Percentiles rank a stretch among this genome's conserved stretches.
phyloP scores from a whole-genome alignment of 306 rosid genomes.

The Prunus padus region DNA sequence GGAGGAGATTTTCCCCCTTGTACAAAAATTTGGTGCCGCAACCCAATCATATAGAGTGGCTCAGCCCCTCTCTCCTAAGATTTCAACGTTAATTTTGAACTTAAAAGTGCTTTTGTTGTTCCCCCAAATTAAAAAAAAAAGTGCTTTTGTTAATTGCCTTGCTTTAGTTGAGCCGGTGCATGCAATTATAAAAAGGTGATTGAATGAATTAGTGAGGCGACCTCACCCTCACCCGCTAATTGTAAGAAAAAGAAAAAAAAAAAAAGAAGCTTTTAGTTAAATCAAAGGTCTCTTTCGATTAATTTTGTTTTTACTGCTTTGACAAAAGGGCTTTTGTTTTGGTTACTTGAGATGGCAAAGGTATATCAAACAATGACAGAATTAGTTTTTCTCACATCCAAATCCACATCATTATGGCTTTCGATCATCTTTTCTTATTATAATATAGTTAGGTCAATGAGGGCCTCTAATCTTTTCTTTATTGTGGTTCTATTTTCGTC shows the following conservation, averaged over 20 bases:
- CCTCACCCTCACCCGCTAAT: background rate
- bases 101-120: slow-evolving; percentile 29
- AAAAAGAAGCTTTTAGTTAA: no score
- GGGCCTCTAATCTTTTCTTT: background rate
- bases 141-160: slow-evolving; percentile 27
- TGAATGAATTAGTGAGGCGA: slow-evolving; percentile 29
- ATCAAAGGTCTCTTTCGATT: no score
- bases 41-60: slow-evolving; percentile 1
- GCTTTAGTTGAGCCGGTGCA: slow-evolving; percentile 30
- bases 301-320: no score
- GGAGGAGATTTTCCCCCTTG: background rate
- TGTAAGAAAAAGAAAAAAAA: background rate
- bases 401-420: background rate
- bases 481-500: background rate
- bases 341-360: no score
- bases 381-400: no score
- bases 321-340: no score
- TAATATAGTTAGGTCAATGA: background rate
- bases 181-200: slow-evolving; percentile 23
- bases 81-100: slow-evolving; percentile 20
- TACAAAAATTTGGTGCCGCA: background rate
- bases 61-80: background rate
- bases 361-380: no score
- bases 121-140: background rate
- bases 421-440: background rate